Conservation (phyloP, 192 early-diverging fungal species). For the Obelidium mucronatum region DNA sequence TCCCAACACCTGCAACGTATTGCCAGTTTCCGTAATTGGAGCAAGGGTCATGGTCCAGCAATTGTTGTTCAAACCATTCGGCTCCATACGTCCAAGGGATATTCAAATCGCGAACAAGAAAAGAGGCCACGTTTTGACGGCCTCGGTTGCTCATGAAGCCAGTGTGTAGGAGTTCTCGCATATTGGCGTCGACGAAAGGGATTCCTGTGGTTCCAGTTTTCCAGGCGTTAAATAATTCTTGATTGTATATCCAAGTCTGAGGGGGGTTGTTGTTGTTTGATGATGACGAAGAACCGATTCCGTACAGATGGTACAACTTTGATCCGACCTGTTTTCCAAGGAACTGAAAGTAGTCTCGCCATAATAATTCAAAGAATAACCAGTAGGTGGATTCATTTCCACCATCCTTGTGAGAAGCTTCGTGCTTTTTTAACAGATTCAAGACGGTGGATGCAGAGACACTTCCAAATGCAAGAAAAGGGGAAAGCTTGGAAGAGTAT, state of each 20-base stretch:
- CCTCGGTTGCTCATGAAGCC: constrained; percentile 48
- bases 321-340: constrained; percentile 33
- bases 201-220: constrained; percentile 41
- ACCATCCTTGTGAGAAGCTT: constrained; percentile 24
- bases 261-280: neutral
- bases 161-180: constrained; percentile 44
- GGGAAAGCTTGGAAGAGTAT: constrained; percentile 50
- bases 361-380: constrained; percentile 51
- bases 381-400: no score
- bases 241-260: no score
- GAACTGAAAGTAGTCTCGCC: constrained; percentile 52
- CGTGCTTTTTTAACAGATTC: constrained; percentile 11
- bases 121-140: constrained; percentile 52
- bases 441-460: neutral
- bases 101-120: constrained; percentile 45
- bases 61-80: constrained; percentile 45
- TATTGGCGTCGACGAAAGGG: constrained; percentile 52
- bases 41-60: constrained; percentile 52
- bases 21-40: constrained; percentile 58
- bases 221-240: constrained; percentile 39
- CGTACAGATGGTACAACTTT: constrained; percentile 22
- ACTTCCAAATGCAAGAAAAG: constrained; percentile 20
- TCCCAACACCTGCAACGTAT: constrained; percentile 54
- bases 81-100: constrained; percentile 47
- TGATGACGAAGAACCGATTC: neutral